Percentiles rank a stretch among this genome's conserved stretches.
These are phyloP conservation scores for Pisolithus microcarpus DNA, from an alignment of 768 basidiomycete species.

Conservation along the genomic window DNA sequence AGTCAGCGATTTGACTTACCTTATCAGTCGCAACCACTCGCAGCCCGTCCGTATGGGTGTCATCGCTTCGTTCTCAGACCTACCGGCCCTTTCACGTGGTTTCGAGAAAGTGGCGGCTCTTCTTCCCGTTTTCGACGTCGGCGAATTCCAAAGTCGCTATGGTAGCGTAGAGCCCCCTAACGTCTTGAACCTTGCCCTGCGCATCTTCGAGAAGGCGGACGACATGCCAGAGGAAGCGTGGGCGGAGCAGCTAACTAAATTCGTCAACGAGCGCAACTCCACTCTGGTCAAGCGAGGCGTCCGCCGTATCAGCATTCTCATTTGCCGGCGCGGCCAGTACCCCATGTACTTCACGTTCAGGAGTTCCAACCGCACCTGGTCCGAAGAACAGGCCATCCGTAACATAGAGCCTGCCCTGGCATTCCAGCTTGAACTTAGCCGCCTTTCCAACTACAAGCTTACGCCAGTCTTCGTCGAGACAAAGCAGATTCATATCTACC, in stretches of 20 bases:
- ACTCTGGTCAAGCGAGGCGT: slow-evolving; percentile 71
- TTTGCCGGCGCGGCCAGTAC: slow-evolving; percentile 88
- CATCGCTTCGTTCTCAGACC: slow-evolving; percentile 83
- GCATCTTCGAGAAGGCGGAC: slow-evolving; percentile 75
- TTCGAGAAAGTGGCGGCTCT: slow-evolving; percentile 67
- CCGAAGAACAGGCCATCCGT: slow-evolving; percentile 92
- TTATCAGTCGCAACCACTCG: slow-evolving; percentile 78
- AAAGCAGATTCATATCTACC: slow-evolving; percentile 97
- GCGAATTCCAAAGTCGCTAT: slow-evolving; percentile 70
- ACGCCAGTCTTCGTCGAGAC: slow-evolving; percentile 95
- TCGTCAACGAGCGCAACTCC: slow-evolving; percentile 61
- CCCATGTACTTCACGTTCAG: slow-evolving; percentile 93
- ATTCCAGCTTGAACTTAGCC: slow-evolving; percentile 94
- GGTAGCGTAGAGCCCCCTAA: slow-evolving; percentile 77
- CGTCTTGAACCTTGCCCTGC: slow-evolving; percentile 89
- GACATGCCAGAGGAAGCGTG: slow-evolving; percentile 73
- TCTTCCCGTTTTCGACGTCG: slow-evolving; percentile 66
- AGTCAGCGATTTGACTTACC: slow-evolving; percentile 91
- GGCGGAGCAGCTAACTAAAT: slow-evolving; percentile 61
- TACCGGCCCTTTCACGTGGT: slow-evolving; percentile 59
- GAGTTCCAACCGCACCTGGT: slow-evolving; percentile 66
- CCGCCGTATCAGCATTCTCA: slow-evolving; percentile 84
- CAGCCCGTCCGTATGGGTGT: slow-evolving; percentile 89
- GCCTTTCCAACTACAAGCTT: slow-evolving; percentile 94
- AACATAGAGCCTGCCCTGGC: slow-evolving; percentile 98